Percentiles rank a stretch among this genome's conserved stretches.
Evolutionary conservation across 208 protist species (phyloP).

Genomic region (Crithidia fasciculata): DNA sequence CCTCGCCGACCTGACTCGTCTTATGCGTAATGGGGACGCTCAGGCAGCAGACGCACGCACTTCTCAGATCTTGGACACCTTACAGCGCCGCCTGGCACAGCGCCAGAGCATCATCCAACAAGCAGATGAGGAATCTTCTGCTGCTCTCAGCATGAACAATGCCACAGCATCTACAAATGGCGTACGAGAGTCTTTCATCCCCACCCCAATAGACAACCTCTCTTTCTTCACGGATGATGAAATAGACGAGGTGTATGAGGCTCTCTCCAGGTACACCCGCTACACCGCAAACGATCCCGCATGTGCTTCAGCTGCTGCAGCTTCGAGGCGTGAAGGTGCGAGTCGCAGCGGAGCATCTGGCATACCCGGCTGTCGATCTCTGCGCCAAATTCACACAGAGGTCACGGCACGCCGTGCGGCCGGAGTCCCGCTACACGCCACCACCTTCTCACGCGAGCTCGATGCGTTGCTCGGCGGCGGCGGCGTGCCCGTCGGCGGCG

Average conservation of each 20-base stretch:
- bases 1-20: conserved; percentile 41
- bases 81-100: conserved; percentile 5
- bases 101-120: background rate
- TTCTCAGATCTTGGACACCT: background rate
- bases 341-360: background rate
- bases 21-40: conserved; percentile 17
- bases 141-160: too few species aligned
- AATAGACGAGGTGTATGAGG: conserved; percentile 16
- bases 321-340: background rate
- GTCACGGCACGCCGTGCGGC: background rate
- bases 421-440: conserved; percentile 34
- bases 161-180: too few species aligned
- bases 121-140: too few species aligned
- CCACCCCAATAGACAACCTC: background rate
- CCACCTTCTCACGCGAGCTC: conserved; percentile 75
- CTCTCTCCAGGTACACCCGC: background rate
- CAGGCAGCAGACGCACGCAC: background rate
- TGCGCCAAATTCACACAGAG: conserved; percentile 14
- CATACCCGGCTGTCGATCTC: conserved; percentile 21
- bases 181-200: background rate
- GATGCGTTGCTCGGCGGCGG: conserved; percentile 79
- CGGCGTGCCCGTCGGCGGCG: conserved; percentile 58
- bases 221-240: conserved; percentile 21
- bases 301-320: too few species aligned
- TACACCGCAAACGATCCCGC: background rate